phyloP scores from a whole-genome alignment of 495 filamentous ascomycete genomes.

The Xylaria scruposa region DNA sequence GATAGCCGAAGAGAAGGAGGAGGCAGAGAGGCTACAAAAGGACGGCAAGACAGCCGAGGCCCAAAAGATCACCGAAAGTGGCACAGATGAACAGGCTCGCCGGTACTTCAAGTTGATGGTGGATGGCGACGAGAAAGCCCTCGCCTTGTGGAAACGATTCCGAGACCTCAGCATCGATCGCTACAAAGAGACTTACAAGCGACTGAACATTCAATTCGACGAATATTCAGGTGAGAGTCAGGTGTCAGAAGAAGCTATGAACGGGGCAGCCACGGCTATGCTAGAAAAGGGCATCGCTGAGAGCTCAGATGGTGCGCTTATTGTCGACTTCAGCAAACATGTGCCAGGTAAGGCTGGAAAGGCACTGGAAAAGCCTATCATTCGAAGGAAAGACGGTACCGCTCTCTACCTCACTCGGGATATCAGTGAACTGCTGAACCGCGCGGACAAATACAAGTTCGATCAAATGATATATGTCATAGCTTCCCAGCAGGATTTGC shows the following conservation, averaged over 20 bases:
- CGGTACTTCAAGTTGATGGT: constrained; percentile 94
- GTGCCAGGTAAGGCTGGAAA: constrained; percentile 64
- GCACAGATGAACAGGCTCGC: constrained; percentile 67
- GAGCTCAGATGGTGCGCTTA: constrained; percentile 84
- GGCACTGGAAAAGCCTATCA: constrained; percentile 61
- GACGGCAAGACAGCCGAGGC: constrained; percentile 52
- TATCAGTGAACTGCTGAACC: constrained; percentile 66
- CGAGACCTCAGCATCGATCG: constrained; percentile 86
- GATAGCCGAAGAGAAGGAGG: constrained; percentile 62
- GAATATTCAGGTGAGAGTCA: constrained; percentile 96
- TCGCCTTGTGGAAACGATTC: constrained; percentile 86
- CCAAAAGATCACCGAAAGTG: constrained; percentile 55
- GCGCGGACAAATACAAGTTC: constrained; percentile 67
- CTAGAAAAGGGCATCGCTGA: constrained; percentile 75
- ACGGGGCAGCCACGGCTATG: constrained; percentile 67
- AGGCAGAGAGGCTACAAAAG: constrained; percentile 52
- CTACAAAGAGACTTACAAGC: constrained; percentile 78
- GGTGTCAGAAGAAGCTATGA: constrained; percentile 83
- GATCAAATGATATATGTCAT: constrained; percentile 76
- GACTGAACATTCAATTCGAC: constrained; percentile 91
- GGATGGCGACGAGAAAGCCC: constrained; percentile 74
- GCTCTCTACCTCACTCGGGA: constrained; percentile 71
- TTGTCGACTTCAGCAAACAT: constrained; percentile 86
- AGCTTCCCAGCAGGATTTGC: constrained; percentile 65
- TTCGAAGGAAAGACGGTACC: constrained; percentile 67